phyloP scores from a whole-genome alignment of 2,329 filamentous ascomycete genomes.

The Alternaria brassicicola region DNA sequence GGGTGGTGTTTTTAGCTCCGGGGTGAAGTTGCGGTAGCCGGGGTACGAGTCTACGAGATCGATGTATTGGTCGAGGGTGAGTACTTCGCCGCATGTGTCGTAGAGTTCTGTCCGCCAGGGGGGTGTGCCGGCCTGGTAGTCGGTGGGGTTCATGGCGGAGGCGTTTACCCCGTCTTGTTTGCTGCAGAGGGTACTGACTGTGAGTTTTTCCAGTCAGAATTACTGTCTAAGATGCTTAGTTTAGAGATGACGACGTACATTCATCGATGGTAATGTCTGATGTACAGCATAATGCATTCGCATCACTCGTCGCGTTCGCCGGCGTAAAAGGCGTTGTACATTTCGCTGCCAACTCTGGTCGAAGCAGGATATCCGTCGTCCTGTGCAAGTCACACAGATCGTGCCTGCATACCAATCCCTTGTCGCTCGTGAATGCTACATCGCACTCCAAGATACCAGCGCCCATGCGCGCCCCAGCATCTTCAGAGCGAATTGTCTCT shows the following conservation, averaged over 20 bases:
- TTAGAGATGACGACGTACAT: neutral
- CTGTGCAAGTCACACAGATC: conserved; percentile 71
- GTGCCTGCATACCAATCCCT: conserved; percentile 71
- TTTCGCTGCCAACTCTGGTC: conserved; percentile 67
- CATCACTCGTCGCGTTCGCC: conserved; percentile 42
- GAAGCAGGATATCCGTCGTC: conserved; percentile 69
- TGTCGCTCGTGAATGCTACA: conserved; percentile 69
- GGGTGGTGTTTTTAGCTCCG: conserved; percentile 67
- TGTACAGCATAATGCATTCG: conserved; percentile 26
- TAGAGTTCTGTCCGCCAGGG: conserved; percentile 68
- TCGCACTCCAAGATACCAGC: conserved; percentile 72
- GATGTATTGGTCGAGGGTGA: conserved; percentile 66
- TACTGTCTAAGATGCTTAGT: neutral
- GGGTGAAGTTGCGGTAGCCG: conserved; percentile 64
- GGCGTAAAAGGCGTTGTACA: conserved; percentile 68
- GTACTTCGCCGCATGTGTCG: conserved; percentile 63
- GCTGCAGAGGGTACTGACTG: conserved; percentile 21
- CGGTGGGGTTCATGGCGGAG: conserved; percentile 60
- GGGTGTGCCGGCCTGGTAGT: conserved; percentile 63
- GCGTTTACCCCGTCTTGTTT: conserved; percentile 62
- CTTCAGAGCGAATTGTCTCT: conserved; percentile 64
- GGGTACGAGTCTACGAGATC: conserved; percentile 59
- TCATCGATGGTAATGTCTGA: conserved; percentile 27
- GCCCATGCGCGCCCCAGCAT: conserved; percentile 70
- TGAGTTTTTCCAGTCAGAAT: neutral